These are phyloP conservation scores for Nidularia pulvinata DNA, from an alignment of 768 basidiomycete genomes.

Conservation along the genomic window DNA sequence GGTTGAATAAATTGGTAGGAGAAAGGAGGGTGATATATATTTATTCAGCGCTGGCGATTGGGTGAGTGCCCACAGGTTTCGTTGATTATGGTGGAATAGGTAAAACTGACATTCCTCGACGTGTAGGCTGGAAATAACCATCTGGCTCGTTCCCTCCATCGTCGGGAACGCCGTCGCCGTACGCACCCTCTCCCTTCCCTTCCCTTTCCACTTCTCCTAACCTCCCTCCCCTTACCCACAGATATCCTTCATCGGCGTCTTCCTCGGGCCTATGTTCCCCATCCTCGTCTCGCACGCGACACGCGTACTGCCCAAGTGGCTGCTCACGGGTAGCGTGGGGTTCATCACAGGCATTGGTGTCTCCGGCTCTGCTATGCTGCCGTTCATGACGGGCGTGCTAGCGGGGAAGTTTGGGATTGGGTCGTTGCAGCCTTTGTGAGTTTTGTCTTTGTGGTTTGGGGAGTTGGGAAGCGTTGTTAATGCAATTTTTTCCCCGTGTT, in stretches of 20 bases:
- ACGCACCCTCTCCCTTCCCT: no score
- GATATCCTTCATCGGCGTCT: constrained; percentile 45
- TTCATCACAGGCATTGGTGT: constrained; percentile 54
- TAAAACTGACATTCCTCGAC: no score
- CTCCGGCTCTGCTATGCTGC: constrained; percentile 36
- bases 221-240: constrained; percentile 6
- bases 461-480: neutral
- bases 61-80: no score
- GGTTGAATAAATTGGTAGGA: constrained; percentile 44
- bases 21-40: constrained; percentile 26
- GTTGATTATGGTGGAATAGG: no score
- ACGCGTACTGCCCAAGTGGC: constrained; percentile 27
- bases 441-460: neutral
- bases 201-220: no score
- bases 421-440: constrained; percentile 48
- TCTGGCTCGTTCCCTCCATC: constrained; percentile 54
- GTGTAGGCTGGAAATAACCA: constrained; percentile 38
- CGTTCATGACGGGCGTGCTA: neutral
- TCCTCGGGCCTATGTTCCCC: constrained; percentile 59
- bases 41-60: constrained; percentile 30
- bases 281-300: constrained; percentile 32
- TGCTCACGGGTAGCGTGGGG: constrained; percentile 36
- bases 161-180: constrained; percentile 50
- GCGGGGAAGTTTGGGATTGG: constrained; percentile 27
- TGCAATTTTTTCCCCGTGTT: no score